Evolutionary conservation across 257 asterid genomes (phyloP).

Genomic region (Jasminum sambac): DNA sequence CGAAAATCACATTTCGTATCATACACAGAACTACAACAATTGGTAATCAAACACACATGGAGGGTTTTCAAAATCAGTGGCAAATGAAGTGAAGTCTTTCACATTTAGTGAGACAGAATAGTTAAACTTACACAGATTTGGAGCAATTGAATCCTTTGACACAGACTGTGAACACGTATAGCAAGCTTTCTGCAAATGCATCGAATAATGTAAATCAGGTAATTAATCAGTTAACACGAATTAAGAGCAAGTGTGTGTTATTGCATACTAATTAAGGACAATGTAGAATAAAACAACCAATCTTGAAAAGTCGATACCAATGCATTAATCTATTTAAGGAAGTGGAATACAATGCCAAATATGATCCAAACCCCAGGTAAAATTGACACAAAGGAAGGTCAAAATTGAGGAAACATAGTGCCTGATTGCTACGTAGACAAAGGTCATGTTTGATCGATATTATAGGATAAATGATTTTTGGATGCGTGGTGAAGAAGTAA

Average conservation of each 20-base stretch:
- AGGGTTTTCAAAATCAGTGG: not conserved
- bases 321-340: not conserved
- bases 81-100: not conserved
- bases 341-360: conserved; percentile 2
- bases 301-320: conserved; percentile 1
- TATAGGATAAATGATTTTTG: too few species aligned
- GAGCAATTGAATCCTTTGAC: conserved; percentile 62
- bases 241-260: conserved; percentile 13
- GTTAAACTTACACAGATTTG: conserved; percentile 79
- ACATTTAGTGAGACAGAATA: conserved; percentile 12
- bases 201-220: conserved; percentile 17
- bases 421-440: not conserved
- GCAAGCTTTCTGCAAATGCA: conserved; percentile 83
- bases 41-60: conserved; percentile 7
- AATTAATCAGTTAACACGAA: conserved; percentile 11
- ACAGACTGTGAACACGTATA: conserved; percentile 73
- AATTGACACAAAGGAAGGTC: not conserved
- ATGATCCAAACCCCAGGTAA: not conserved
- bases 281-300: not conserved
- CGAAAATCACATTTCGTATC: conserved; percentile 2
- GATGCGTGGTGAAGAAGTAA: too few species aligned
- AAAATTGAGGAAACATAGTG: not conserved
- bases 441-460: too few species aligned
- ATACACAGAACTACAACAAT: not conserved
- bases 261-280: conserved; percentile 19